phyloP scores from a whole-genome alignment of 768 basidiomycete genomes.

The Mycena pura region DNA sequence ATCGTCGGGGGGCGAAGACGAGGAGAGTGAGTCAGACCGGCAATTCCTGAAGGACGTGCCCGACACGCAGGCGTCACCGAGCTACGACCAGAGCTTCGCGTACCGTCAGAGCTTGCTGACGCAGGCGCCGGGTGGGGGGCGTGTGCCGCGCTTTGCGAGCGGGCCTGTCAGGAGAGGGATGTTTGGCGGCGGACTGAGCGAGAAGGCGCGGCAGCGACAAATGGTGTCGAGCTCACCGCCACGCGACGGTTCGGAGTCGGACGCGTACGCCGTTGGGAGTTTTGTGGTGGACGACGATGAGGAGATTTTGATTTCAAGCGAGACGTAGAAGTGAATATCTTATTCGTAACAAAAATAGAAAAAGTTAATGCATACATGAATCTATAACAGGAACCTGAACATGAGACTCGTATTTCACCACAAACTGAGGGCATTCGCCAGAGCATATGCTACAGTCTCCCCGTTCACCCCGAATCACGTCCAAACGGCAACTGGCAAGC shows the following conservation, averaged over 20 bases:
- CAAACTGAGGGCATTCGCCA: neutral
- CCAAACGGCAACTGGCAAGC: neutral
- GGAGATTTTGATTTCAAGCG: constrained; percentile 55
- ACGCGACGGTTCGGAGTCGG: constrained; percentile 51
- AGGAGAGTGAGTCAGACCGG: constrained; percentile 71
- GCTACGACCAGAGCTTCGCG: constrained; percentile 74
- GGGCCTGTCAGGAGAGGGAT: constrained; percentile 54
- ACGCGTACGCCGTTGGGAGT: constrained; percentile 76
- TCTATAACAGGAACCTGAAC: too few species aligned
- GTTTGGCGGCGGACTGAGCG: constrained; percentile 46
- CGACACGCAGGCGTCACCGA: constrained; percentile 71
- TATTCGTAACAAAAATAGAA: neutral
- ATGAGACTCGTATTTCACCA: neutral
- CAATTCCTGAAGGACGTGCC: constrained; percentile 68
- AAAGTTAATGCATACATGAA: too few species aligned
- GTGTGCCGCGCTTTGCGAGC: constrained; percentile 61
- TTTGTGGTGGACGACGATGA: constrained; percentile 85
- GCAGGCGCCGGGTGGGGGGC: constrained; percentile 55
- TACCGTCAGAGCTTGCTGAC: constrained; percentile 80
- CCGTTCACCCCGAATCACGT: neutral
- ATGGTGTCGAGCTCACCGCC: constrained; percentile 68
- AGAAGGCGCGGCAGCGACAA: constrained; percentile 33
- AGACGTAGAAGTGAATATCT: neutral
- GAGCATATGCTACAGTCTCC: constrained; percentile 12
- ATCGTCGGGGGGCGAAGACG: constrained; percentile 58